Evolutionary conservation across 78 protist genomes (phyloP).

Genomic region (slime mould (Dictyostelium discoideum)): DNA sequence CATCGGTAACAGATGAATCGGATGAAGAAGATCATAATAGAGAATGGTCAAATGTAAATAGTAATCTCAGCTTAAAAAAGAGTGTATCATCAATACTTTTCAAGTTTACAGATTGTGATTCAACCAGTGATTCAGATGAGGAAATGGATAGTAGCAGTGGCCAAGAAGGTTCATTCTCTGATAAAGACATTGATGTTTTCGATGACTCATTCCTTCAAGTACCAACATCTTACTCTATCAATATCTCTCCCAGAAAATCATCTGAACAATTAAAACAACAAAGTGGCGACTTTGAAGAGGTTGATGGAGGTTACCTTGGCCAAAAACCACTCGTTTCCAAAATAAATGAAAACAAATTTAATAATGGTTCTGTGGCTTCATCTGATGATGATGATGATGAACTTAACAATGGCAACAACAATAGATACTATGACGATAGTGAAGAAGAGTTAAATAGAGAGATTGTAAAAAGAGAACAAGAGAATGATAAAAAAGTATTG

Average conservation of each 20-base stretch:
- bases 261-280: background rate
- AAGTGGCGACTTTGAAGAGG: background rate
- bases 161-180: slow-evolving; percentile 18
- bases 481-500: slow-evolving; percentile 8
- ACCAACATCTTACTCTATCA: slow-evolving; percentile 23
- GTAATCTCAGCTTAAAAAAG: slow-evolving; percentile 12
- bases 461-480: background rate
- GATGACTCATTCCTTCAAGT: background rate
- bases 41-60: background rate
- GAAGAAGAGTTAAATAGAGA: background rate
- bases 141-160: slow-evolving; percentile 3
- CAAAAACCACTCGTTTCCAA: background rate
- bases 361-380: background rate
- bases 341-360: background rate
- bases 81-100: slow-evolving; percentile 6
- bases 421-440: background rate
- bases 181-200: background rate
- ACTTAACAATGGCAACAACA: background rate
- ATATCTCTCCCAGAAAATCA: slow-evolving; percentile 14
- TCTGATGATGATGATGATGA: slow-evolving; percentile 74
- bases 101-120: background rate
- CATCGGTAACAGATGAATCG: background rate
- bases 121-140: slow-evolving; percentile 5
- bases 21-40: background rate
- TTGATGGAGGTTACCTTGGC: background rate